Base-by-base conservation (phyloP, 306 rosid genomes). In the Quercus bicolor region DNA sequence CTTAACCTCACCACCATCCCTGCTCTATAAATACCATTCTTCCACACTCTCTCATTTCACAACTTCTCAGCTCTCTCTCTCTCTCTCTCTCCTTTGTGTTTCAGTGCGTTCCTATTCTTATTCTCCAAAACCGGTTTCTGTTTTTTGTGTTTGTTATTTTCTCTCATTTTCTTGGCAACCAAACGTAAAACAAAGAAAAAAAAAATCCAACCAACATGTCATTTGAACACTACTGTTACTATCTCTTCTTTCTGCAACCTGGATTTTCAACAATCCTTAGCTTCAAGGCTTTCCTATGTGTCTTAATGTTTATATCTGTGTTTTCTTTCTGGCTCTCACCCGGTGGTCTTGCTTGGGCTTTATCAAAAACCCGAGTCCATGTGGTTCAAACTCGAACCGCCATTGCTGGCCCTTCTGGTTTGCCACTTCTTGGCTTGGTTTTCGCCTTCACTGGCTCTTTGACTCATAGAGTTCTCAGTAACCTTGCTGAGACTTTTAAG, bases 341-440 rank as follows among this genome's bases (percentile, higher is more conserved):
- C 0, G 98, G 97, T 0, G 98, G 98, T 12, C 79, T 93, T 0
- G 92, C 97, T 9, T 93, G 98, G 98, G 85, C 89, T 9, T 8
- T 87, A 1, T 26, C 71, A 16, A 88, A 79, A 20, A 56, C 80
- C 28, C 86, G 48, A 18, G 33, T 16, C 26, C 76, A 51, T 15
- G 14, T 48, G 53, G 28, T 20, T 3, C 71, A 71, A 0, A 7
- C 70, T 3, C 18, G 62, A 20, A 1, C 80, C 5, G 24, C 76
- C 26, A 91, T 91, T 51, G 93, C 94, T 0, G 98, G 93, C 14
- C 97, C 98, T 28, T 76, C 87, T 0, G 96, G 96, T 34, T 34
- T 81, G 0, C 97, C 97, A 0, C 1, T 85, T 12, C 54, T 84
- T 0, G 88, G 89, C 2, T 31, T 83, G 12, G 76, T 81, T 56